phyloP scores from a whole-genome alignment of 2,329 filamentous ascomycete genomes.

The Orbilia ellipsospora region DNA sequence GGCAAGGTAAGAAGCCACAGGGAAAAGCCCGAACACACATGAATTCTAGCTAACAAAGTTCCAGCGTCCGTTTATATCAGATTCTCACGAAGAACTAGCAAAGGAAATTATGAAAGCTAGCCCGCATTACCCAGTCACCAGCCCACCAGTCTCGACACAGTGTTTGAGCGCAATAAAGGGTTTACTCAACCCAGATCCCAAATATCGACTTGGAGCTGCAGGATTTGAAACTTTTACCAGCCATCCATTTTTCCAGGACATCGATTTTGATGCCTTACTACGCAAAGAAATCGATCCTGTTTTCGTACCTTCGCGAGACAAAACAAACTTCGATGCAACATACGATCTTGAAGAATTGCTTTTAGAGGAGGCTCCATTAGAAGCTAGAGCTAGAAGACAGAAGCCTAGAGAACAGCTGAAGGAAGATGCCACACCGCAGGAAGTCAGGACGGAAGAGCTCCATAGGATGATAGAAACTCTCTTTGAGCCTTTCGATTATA shows the following conservation, averaged over 20 bases:
- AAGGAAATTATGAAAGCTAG: constrained; percentile 82
- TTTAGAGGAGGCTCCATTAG: constrained; percentile 91
- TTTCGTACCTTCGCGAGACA: constrained; percentile 92
- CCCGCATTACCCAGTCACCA: constrained; percentile 90
- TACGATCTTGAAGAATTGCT: constrained; percentile 95
- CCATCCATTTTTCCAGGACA: constrained; percentile 86
- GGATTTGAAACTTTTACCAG: constrained; percentile 85
- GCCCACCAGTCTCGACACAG: constrained; percentile 85
- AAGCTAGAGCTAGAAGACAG: constrained; percentile 89
- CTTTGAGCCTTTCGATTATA: constrained; percentile 97
- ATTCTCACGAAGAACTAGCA: constrained; percentile 81
- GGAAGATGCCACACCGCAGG: constrained; percentile 92
- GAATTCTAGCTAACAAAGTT: constrained; percentile 8
- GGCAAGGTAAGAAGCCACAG: constrained; percentile 78
- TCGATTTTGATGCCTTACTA: constrained; percentile 87
- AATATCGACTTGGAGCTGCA: constrained; percentile 82
- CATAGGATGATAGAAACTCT: constrained; percentile 94
- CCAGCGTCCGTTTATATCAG: constrained; percentile 91
- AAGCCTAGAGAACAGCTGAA: constrained; percentile 92
- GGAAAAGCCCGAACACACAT: constrained; percentile 9
- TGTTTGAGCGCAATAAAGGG: constrained; percentile 90
- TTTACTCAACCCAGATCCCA: constrained; percentile 81
- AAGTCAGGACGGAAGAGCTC: constrained; percentile 92
- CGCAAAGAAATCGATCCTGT: constrained; percentile 89
- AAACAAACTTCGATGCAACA: constrained; percentile 98